Evolutionary conservation across 768 basidiomycete genomes (phyloP).

Genomic region (Leccinellum rugosiceps): DNA sequence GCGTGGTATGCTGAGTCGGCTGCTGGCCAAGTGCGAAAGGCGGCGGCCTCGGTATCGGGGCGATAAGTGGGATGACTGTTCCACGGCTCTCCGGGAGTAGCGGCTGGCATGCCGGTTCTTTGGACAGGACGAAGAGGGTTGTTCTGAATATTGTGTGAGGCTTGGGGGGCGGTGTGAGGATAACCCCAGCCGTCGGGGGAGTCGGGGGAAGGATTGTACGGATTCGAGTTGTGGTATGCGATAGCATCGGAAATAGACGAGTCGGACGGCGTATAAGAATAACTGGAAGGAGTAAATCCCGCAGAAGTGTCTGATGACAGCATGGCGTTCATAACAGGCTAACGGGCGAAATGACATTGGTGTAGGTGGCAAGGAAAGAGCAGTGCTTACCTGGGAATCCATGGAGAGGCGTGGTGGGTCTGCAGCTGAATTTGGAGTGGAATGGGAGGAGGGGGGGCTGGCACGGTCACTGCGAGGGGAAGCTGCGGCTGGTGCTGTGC

Average conservation of each 20-base stretch:
- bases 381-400: constrained; percentile 42
- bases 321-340: constrained; percentile 36
- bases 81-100: constrained; percentile 21
- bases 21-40: constrained; percentile 54
- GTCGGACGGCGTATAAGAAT: constrained; percentile 42
- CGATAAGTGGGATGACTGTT: constrained; percentile 24
- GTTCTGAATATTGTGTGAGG: constrained; percentile 37
- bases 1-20: constrained; percentile 37
- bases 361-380: not conserved
- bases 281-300: constrained; percentile 41
- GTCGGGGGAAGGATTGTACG: constrained; percentile 42
- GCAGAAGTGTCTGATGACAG: constrained; percentile 36
- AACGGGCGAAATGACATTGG: constrained; percentile 1
- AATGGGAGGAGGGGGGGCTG: constrained; percentile 46
- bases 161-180: constrained; percentile 29
- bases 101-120: constrained; percentile 20
- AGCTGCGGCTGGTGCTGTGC: constrained; percentile 34
- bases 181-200: constrained; percentile 58
- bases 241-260: constrained; percentile 40
- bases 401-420: constrained; percentile 31
- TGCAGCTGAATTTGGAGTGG: constrained; percentile 47
- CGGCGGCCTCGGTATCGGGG: constrained; percentile 28
- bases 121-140: constrained; percentile 43
- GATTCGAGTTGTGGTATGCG: constrained; percentile 40
- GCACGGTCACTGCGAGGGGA: constrained; percentile 35